Conservation (phyloP, 225 moss, liverwort and hornwort genomes). For the Asterella californica region DNA sequence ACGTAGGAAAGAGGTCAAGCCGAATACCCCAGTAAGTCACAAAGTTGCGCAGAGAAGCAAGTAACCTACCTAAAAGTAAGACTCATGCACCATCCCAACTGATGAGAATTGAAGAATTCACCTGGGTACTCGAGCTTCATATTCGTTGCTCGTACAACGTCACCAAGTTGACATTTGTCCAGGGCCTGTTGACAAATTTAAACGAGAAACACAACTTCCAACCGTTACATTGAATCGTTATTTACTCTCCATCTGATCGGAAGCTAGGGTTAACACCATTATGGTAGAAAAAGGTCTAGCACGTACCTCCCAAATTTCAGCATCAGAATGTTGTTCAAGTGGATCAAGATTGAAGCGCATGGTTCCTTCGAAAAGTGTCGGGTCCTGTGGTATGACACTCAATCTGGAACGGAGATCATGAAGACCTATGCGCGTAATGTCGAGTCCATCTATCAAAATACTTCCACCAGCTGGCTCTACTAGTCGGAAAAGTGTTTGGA, state of each 20-base stretch:
- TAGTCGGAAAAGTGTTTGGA: conserved; percentile 68
- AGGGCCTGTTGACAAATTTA: conserved; percentile 41
- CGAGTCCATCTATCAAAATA: conserved; percentile 61
- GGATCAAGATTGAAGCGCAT: conserved; percentile 71
- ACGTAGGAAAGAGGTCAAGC: not conserved
- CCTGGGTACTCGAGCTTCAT: conserved; percentile 59
- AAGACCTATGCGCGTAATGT: conserved; percentile 57
- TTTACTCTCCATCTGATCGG: not conserved
- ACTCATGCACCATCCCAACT: not conserved
- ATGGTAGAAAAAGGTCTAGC: too few relatives aligned
- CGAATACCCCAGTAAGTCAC: not conserved
- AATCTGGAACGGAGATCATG: conserved; percentile 63
- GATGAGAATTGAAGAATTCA: not conserved
- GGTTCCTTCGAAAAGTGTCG: conserved; percentile 66
- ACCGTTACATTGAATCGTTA: not conserved
- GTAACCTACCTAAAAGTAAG: not conserved
- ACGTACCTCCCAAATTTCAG: conserved; percentile 50
- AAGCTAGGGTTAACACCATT: not conserved
- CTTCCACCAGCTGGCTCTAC: conserved; percentile 61
- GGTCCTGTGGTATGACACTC: conserved; percentile 69
- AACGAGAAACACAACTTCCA: not conserved
- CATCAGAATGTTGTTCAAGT: conserved; percentile 52
- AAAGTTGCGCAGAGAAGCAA: not conserved
- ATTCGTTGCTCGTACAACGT: conserved; percentile 51
- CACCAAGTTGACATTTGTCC: conserved; percentile 78